Percentiles rank a stretch among this genome's conserved stretches.
Conservation (phyloP, 2,329 filamentous ascomycete genomes). For the Ambrosiella beaveri region DNA sequence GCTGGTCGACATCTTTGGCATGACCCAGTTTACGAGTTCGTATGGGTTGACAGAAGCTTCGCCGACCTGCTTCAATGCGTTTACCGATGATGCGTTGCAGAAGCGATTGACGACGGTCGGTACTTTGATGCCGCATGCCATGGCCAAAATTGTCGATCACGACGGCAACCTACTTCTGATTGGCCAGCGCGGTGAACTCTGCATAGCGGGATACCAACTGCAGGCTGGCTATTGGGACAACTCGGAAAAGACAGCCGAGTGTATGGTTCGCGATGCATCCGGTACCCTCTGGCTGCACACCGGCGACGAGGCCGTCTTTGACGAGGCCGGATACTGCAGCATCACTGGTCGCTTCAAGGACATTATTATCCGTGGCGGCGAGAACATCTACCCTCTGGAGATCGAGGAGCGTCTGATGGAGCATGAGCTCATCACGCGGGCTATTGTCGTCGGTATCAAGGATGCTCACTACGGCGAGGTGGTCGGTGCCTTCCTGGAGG, state of each 20-base stretch:
- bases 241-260: constrained; percentile 51
- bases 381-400: constrained; percentile 59
- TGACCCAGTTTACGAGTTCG: constrained; percentile 55
- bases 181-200: constrained; percentile 55
- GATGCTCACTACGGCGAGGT: constrained; percentile 59
- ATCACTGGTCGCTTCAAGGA: constrained; percentile 68
- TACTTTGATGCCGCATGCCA: constrained; percentile 56
- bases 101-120: constrained; percentile 55
- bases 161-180: constrained; percentile 48
- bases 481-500: constrained; percentile 45
- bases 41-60: constrained; percentile 63
- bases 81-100: constrained; percentile 52
- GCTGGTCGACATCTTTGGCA: constrained; percentile 52
- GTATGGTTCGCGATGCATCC: constrained; percentile 34
- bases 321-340: constrained; percentile 49
- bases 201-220: constrained; percentile 61
- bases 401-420: constrained; percentile 55
- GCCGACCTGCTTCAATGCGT: constrained; percentile 67
- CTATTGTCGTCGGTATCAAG: constrained; percentile 52
- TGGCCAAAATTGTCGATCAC: constrained; percentile 60
- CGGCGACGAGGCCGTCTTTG: constrained; percentile 52
- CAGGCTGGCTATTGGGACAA: constrained; percentile 54
- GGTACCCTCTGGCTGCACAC: constrained; percentile 47
- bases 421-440: constrained; percentile 44
- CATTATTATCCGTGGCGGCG: constrained; percentile 60